phyloP scores from a whole-genome alignment of 2,329 filamentous ascomycete genomes.

The Periconia digitata region DNA sequence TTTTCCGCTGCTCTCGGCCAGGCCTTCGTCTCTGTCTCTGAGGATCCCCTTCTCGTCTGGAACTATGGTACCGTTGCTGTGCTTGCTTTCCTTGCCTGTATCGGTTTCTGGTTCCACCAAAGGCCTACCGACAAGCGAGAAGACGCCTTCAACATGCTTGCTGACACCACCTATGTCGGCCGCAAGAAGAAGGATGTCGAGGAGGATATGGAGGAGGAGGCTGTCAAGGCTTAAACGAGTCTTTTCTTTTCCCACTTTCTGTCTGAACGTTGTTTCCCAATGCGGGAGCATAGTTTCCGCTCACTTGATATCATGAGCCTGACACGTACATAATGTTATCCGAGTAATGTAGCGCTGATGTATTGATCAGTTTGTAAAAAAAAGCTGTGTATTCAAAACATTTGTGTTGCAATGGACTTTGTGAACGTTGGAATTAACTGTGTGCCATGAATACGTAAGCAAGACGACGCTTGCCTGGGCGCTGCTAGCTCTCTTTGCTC shows the following conservation, averaged over 20 bases:
- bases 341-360: neutral
- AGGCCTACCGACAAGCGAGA: slow-evolving; percentile 66
- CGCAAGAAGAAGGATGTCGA: slow-evolving; percentile 31
- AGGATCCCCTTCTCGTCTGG: slow-evolving; percentile 69
- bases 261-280: neutral
- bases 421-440: neutral
- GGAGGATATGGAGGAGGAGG: neutral
- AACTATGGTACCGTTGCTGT: slow-evolving; percentile 68
- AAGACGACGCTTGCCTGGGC: no score
- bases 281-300: neutral
- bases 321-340: neutral
- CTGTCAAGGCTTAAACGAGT: neutral
- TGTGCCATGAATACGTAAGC: neutral
- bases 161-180: slow-evolving; percentile 38
- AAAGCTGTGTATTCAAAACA: neutral
- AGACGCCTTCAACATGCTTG: slow-evolving; percentile 67
- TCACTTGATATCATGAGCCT: neutral
- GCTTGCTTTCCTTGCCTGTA: slow-evolving; percentile 63
- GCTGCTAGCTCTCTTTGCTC: neutral
- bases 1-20: slow-evolving; percentile 71
- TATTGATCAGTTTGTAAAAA: neutral
- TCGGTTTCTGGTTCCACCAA: slow-evolving; percentile 70
- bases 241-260: neutral
- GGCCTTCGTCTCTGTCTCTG: slow-evolving; percentile 63
- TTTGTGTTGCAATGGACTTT: neutral